Percentiles rank a stretch among this genome's conserved stretches.
phyloP scores from a whole-genome alignment of 495 filamentous ascomycete species.

The Penicillium longicatenatum region DNA sequence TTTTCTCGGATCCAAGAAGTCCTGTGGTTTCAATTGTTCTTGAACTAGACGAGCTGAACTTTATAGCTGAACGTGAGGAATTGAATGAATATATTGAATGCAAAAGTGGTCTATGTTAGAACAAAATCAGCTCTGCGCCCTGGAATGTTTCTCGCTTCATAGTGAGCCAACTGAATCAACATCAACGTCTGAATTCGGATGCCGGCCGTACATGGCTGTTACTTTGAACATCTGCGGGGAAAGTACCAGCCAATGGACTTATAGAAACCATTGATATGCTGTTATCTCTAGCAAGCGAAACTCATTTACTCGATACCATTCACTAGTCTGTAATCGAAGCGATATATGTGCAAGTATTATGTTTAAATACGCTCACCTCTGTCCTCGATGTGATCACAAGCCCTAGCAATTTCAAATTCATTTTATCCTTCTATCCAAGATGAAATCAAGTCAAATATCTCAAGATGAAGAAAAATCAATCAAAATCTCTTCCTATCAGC shows the following conservation, averaged over 20 bases:
- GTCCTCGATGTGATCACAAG: neutral
- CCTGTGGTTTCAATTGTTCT: neutral
- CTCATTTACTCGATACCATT: neutral
- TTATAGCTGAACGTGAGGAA: too few species aligned
- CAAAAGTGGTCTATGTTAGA: neutral
- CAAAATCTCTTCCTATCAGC: neutral
- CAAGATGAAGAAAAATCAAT: constrained; percentile 6
- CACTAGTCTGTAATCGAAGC: neutral
- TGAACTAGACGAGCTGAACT: too few species aligned
- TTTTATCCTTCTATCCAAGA: neutral
- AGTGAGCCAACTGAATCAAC: too few species aligned
- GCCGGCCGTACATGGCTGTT: neutral
- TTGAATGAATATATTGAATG: too few species aligned
- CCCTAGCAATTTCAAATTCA: neutral
- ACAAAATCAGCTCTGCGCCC: too few species aligned
- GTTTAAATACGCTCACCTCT: neutral
- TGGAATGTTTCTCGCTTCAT: too few species aligned
- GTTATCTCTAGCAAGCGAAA: neutral
- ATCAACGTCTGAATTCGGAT: neutral
- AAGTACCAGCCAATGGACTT: neutral
- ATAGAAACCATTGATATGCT: neutral
- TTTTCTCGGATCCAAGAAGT: neutral
- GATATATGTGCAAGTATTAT: neutral
- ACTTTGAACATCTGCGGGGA: neutral
- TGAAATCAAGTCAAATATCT: neutral